Evolutionary conservation across 2,329 filamentous ascomycete genomes (phyloP).

Genomic region (Sphaerostilbella broomeana): DNA sequence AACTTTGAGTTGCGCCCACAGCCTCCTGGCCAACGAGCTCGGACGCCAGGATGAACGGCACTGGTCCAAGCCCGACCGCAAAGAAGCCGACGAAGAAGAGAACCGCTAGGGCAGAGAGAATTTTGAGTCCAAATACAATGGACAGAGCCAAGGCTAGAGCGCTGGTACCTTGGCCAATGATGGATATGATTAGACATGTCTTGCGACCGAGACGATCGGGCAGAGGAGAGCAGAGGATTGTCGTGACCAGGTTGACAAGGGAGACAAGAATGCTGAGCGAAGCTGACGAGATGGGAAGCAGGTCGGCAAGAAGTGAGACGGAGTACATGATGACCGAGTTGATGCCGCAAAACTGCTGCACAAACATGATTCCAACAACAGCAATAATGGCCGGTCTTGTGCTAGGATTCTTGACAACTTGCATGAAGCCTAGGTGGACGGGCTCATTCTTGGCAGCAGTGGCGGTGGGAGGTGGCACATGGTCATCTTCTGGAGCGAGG

Average conservation of each 20-base stretch:
- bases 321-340: constrained; percentile 99
- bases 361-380: constrained; percentile 83
- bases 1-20: constrained; percentile 84
- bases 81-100: constrained; percentile 85
- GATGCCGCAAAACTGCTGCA: constrained; percentile 88
- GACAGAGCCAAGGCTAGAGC: constrained; percentile 73
- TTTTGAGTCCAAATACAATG: constrained; percentile 65
- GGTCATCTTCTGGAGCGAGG: constrained; percentile 35
- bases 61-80: constrained; percentile 82
- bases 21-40: constrained; percentile 88
- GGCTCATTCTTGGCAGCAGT: constrained; percentile 14
- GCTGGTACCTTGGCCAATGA: constrained; percentile 74
- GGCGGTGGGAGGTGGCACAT: constrained; percentile 10
- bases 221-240: constrained; percentile 72
- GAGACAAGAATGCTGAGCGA: constrained; percentile 85
- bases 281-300: constrained; percentile 75
- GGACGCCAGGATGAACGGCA: constrained; percentile 89
- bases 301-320: constrained; percentile 74
- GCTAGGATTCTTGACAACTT: constrained; percentile 59
- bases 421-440: constrained; percentile 51
- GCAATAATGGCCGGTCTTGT: constrained; percentile 72
- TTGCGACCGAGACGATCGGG: constrained; percentile 87
- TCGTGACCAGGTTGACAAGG: constrained; percentile 77
- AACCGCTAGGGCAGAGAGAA: constrained; percentile 74
- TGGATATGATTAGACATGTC: constrained; percentile 72